Evolutionary conservation across 495 filamentous ascomycete species (phyloP), one percentile per base, ranked within the genome.

Genomic region (Pyrenopolyporus hunteri): DNA sequence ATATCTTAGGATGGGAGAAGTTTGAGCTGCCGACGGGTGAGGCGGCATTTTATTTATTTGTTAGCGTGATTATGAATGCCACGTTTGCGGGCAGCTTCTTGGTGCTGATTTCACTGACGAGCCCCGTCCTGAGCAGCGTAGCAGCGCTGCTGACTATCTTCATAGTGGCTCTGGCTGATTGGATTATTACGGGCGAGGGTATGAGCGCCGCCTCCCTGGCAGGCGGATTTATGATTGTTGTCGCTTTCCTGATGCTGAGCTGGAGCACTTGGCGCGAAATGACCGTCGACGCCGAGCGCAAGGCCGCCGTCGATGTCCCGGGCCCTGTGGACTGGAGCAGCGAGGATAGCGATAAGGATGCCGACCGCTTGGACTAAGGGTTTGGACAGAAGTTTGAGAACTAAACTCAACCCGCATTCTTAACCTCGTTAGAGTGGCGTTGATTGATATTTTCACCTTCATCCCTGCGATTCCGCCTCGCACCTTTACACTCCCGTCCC

Each of bases 61-160:
- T 96, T 60, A 91, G 87, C 22, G 86, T 96, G 4, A 58, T 91
- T 54, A 84, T 92, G 63, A 97, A 97, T 78, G 91, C 90, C 46
- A 86, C 66, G 0, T 98, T 98, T 74, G 91, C 92, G 9, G 94
- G 94, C n/a, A 89, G 86, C 22, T 98, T 98, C 76, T 80, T 98
- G 11, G 87, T 95, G 17, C 81, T 98, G 13, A 98, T 98, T 55
- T 90, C 86, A 7, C 81, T 98, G 7, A 98, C 94, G 2, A 92
- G 88, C 13, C 94, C 94, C 3, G 94, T 98, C 6, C 80, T 98
- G 4, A 92, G 87, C 52, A 92, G 87, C 11, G 94, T 98, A 6
- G 94, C 94, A 4, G 91, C 92, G 4, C 82, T 98, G 35, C 82
- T 98, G 22, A 98, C 94, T 11, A 98, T 98, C 63, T 97, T 98